Percentiles rank a stretch among this genome's conserved stretches.
phyloP scores from a whole-genome alignment of 192 early-diverging fungal species.

The Linnemannia zychae region DNA sequence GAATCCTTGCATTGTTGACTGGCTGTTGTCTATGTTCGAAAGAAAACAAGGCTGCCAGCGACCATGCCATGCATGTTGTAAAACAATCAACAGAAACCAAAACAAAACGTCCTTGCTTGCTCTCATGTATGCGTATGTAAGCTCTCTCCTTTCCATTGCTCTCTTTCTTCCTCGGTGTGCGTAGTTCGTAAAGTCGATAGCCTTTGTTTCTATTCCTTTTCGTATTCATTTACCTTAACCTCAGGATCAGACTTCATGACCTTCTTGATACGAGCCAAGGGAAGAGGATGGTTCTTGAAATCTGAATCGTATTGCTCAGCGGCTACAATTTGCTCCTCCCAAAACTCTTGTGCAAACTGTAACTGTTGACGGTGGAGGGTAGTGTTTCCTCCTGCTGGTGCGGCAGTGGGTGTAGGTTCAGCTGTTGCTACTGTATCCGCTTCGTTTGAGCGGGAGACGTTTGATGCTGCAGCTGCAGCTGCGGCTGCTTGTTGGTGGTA shows the following conservation, averaged over 20 bases:
- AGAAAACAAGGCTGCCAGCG: background rate
- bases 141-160: too few species aligned
- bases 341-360: constrained; percentile 67
- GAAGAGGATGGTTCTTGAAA: constrained; percentile 94
- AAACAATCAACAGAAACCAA: background rate
- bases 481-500: background rate
- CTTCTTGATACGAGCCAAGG: constrained; percentile 96
- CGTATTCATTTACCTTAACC: constrained; percentile 78
- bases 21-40: background rate
- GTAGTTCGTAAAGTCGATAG: too few species aligned
- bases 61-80: background rate
- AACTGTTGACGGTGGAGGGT: constrained; percentile 10
- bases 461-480: background rate
- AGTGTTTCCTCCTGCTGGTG: background rate
- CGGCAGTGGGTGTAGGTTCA: background rate
- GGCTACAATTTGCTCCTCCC: constrained; percentile 75
- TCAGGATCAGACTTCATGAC: constrained; percentile 99
- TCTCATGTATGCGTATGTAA: too few species aligned
- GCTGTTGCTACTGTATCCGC: background rate
- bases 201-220: background rate
- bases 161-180: too few species aligned
- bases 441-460: background rate
- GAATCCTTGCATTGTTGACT: background rate
- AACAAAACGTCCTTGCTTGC: background rate
- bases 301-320: constrained; percentile 85